phyloP scores from a whole-genome alignment of 352 stramenopile genomes.

The Globisporangium cederbergense region DNA sequence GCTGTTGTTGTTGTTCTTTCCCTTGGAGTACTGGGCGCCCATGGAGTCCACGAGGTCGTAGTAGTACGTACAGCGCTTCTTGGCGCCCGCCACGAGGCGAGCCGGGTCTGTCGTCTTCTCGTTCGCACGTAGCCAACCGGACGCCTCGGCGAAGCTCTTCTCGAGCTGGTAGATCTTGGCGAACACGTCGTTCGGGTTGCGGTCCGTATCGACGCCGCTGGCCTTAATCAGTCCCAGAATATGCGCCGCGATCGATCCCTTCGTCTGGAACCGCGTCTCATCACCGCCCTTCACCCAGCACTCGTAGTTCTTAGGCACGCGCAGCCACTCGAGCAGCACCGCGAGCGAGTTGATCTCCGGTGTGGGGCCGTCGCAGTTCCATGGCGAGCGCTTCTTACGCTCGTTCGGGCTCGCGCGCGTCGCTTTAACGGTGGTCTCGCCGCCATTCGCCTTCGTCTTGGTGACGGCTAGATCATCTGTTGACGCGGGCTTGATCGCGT shows the following conservation, averaged over 20 bases:
- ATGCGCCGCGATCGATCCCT: slow-evolving; percentile 13
- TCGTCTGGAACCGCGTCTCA: slow-evolving; percentile 16
- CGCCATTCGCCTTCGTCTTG: background rate
- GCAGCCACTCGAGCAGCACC: slow-evolving; percentile 17
- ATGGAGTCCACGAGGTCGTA: slow-evolving; percentile 17
- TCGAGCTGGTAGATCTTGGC: slow-evolving; percentile 23
- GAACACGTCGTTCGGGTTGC: slow-evolving; percentile 22
- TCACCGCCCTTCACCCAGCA: slow-evolving; percentile 19
- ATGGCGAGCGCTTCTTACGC: slow-evolving; percentile 20
- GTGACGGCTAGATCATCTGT: too few relatives aligned
- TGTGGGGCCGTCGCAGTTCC: slow-evolving; percentile 17
- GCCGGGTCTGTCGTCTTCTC: slow-evolving; percentile 3
- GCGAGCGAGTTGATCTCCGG: slow-evolving; percentile 15
- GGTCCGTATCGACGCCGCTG: slow-evolving; percentile 15
- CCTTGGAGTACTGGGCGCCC: slow-evolving; percentile 2
- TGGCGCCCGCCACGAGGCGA: slow-evolving; percentile 2
- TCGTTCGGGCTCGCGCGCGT: background rate
- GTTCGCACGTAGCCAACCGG: slow-evolving; percentile 12
- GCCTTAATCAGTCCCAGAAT: slow-evolving; percentile 17
- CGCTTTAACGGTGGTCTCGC: background rate
- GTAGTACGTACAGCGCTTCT: slow-evolving; percentile 17
- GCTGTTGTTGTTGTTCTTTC: background rate
- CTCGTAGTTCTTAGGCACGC: slow-evolving; percentile 17
- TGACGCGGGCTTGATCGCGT: background rate
- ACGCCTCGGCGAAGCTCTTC: slow-evolving; percentile 18